Percentiles rank a stretch among this genome's conserved stretches.
phyloP scores from a whole-genome alignment of 495 filamentous ascomycete genomes.

The Penicillium cinerascens region DNA sequence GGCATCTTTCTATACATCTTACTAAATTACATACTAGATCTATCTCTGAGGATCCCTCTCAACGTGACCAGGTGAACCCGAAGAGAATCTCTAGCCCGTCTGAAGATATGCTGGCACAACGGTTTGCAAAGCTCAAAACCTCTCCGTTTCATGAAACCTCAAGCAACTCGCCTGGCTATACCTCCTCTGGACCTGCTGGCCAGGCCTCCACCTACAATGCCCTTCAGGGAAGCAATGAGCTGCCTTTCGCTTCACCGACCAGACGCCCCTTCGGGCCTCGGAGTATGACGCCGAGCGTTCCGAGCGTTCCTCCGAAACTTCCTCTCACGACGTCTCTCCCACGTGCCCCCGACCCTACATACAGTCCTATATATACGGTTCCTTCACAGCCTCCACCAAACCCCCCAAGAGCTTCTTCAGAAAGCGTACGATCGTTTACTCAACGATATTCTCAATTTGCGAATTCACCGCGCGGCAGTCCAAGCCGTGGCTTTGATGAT shows the following conservation, averaged over 20 bases:
- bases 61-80: neutral
- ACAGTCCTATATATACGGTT: slow-evolving; percentile 61
- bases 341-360: slow-evolving; percentile 77
- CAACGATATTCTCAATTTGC: slow-evolving; percentile 39
- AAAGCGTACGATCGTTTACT: slow-evolving; percentile 35
- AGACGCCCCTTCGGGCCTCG: slow-evolving; percentile 51
- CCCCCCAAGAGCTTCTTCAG: slow-evolving; percentile 48
- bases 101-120: slow-evolving; percentile 42
- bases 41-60: too few species aligned
- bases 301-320: slow-evolving; percentile 52
- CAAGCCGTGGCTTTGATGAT: slow-evolving; percentile 35
- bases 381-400: slow-evolving; percentile 43
- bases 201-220: slow-evolving; percentile 29
- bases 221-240: slow-evolving; percentile 14
- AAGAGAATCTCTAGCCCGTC: slow-evolving; percentile 27
- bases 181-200: slow-evolving; percentile 28
- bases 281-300: slow-evolving; percentile 51
- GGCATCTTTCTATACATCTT: too few species aligned
- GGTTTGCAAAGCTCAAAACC: slow-evolving; percentile 43
- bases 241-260: slow-evolving; percentile 23
- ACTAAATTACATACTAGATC: too few species aligned
- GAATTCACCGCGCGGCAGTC: slow-evolving; percentile 36
- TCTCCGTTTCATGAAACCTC: slow-evolving; percentile 27
- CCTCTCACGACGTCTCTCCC: slow-evolving; percentile 63
- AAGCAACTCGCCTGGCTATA: slow-evolving; percentile 19